These are phyloP conservation scores for Arachis monticola DNA, from an alignment of 331 rosid species.

Conservation along the genomic window DNA sequence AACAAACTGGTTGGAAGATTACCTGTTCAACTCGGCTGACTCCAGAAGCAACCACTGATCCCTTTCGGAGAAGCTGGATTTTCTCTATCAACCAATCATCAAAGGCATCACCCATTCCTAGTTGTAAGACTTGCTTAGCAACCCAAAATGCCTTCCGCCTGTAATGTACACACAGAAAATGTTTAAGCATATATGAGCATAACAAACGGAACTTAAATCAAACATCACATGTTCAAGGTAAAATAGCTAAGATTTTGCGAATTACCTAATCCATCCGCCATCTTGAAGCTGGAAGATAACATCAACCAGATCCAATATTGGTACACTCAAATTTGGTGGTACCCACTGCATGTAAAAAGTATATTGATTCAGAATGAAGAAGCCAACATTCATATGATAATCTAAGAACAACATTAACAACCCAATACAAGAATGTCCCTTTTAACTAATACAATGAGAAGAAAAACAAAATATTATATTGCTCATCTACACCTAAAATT, in stretches of 20 bases:
- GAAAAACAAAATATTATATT: not conserved
- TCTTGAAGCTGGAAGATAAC: conserved; percentile 95
- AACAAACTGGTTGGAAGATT: conserved; percentile 33
- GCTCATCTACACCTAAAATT: conserved; percentile 21
- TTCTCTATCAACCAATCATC: conserved; percentile 97
- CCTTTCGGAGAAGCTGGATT: conserved; percentile 91
- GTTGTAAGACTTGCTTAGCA: conserved; percentile 92
- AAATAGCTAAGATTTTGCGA: conserved; percentile 27
- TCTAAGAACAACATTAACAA: conserved; percentile 13
- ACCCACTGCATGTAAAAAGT: conserved; percentile 80
- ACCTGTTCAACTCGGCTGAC: conserved; percentile 86
- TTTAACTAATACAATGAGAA: conserved; percentile 27
- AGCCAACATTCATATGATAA: conserved; percentile 12
- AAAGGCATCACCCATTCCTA: conserved; percentile 99
- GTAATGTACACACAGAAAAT: conserved; percentile 37
- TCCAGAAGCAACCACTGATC: conserved; percentile 86
- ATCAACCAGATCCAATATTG: conserved; percentile 90
- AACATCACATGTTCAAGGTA: conserved; percentile 9
- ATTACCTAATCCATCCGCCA: conserved; percentile 99
- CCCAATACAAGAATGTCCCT: conserved; percentile 24
- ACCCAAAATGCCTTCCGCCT: conserved; percentile 99
- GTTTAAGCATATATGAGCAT: conserved; percentile 35
- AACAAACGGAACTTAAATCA: conserved; percentile 25
- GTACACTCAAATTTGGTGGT: conserved; percentile 91
- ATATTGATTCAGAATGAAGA: conserved; percentile 46